Conservation (phyloP, 169 alveolate genomes). For the Plasmodium fragile region DNA sequence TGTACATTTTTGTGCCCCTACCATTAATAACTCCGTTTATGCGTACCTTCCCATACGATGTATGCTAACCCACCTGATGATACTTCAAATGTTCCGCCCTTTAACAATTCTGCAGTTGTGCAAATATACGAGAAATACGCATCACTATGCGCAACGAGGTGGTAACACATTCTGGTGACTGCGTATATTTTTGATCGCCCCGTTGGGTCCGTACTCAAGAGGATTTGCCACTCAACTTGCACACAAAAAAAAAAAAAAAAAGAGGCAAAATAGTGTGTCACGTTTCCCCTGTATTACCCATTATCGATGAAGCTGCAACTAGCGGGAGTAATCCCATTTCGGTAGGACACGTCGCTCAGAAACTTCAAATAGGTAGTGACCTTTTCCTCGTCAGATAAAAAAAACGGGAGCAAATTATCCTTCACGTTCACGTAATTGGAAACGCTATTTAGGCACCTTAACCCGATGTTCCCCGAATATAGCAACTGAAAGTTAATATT, state of each 20-base stretch:
- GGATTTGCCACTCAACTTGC: not conserved
- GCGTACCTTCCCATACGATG: not conserved
- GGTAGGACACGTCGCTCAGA: conserved; percentile 19
- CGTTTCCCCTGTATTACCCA: not conserved
- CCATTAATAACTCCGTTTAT: not conserved
- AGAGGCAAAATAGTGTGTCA: not conserved
- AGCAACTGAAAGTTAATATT: conserved; percentile 41
- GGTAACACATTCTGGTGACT: not conserved
- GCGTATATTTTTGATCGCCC: not conserved
- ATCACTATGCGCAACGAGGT: not conserved
- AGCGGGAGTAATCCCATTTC: conserved; percentile 53
- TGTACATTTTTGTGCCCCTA: not conserved
- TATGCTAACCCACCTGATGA: not conserved
- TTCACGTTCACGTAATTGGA: conserved; percentile 30
- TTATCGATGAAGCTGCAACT: conserved; percentile 22
- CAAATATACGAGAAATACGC: not conserved
- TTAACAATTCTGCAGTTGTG: not conserved
- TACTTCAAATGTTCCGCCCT: not conserved
- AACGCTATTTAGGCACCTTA: conserved; percentile 25
- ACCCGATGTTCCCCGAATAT: conserved; percentile 67
- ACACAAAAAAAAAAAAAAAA: not conserved
- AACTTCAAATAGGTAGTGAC: conserved; percentile 19
- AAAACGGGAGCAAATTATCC: conserved; percentile 32
- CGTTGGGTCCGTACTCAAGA: not conserved
- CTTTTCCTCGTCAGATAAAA: conserved; percentile 19